phyloP scores from a whole-genome alignment of 1,139 yeast genomes.

The Debaryomyces udenii region DNA sequence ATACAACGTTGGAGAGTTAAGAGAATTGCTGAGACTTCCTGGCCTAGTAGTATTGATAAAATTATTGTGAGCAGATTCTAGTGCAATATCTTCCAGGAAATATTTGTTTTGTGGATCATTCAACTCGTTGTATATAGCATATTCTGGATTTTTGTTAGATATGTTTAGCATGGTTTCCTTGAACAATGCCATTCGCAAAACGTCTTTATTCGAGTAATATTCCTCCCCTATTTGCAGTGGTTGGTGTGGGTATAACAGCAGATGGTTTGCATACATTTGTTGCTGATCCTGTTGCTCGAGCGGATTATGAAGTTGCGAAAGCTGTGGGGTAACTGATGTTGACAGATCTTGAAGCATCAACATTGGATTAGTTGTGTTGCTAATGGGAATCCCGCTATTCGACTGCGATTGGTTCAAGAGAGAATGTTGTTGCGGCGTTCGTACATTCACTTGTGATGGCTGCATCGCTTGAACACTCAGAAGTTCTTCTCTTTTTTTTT shows the following conservation, averaged over 20 bases:
- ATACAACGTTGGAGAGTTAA: not conserved
- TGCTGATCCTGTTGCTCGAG: conserved; percentile 6
- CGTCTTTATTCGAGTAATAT: conserved; percentile 21
- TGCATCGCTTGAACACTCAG: too few relatives aligned
- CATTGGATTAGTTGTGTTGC: not conserved
- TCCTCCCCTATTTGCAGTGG: conserved; percentile 14
- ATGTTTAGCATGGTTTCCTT: conserved; percentile 19
- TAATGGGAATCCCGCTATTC: not conserved
- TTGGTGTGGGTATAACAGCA: conserved; percentile 15
- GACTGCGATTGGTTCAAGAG: not conserved
- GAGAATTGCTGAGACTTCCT: not conserved
- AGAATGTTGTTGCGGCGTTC: not conserved
- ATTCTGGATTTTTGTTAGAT: not conserved
- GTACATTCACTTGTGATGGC: too few relatives aligned
- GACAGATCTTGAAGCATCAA: not conserved
- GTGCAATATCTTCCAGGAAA: not conserved
- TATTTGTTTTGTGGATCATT: not conserved
- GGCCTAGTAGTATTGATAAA: not conserved
- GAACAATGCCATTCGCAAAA: conserved; percentile 23
- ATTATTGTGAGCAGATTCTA: not conserved
- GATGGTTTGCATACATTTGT: conserved; percentile 18
- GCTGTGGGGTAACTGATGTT: not conserved
- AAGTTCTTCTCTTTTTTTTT: conserved; percentile 20
- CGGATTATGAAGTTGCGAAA: not conserved
- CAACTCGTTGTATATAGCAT: not conserved